Percentiles rank a stretch among this genome's conserved stretches.
phyloP scores from a whole-genome alignment of 352 stramenopile species.

The Globisporangium carolinianum region DNA sequence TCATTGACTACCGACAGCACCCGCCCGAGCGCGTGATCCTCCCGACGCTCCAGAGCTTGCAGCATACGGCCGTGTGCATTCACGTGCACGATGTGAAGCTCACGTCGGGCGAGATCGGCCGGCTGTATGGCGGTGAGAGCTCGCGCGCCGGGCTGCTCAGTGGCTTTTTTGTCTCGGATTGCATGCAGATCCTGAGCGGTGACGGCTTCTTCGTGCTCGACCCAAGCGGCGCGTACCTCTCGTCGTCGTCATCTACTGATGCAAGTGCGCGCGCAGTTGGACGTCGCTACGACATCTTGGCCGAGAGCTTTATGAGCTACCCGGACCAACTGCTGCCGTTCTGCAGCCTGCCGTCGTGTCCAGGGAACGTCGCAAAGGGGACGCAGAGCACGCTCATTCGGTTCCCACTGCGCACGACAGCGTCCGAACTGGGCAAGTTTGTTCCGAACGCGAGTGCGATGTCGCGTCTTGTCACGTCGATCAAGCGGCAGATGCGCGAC shows the following conservation, averaged over 20 bases:
- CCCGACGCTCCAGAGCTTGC: conserved; percentile 62
- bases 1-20: conserved; percentile 60
- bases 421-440: conserved; percentile 34
- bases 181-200: conserved; percentile 72
- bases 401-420: conserved; percentile 53
- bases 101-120: conserved; percentile 42
- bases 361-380: conserved; percentile 41
- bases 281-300: conserved; percentile 53
- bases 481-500: conserved; percentile 44
- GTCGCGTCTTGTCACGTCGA: conserved; percentile 24
- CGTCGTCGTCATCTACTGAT: conserved; percentile 1
- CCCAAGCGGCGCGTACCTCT: conserved; percentile 42
- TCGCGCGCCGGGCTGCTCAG: conserved; percentile 46
- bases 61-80: conserved; percentile 63
- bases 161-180: conserved; percentile 64
- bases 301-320: conserved; percentile 58
- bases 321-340: conserved; percentile 73
- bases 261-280: conserved; percentile 15
- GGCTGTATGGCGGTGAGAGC: conserved; percentile 39
- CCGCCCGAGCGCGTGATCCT: conserved; percentile 58
- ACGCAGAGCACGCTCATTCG: conserved; percentile 58
- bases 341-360: conserved; percentile 48
- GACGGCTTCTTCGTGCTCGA: conserved; percentile 76
- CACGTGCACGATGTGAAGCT: conserved; percentile 60
- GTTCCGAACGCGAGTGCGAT: conserved; percentile 14